Percentiles rank a stretch among this genome's conserved stretches.
These are phyloP conservation scores for Gossypium rotundifolium DNA, from an alignment of 345 rosid species.

Conservation along the genomic window DNA sequence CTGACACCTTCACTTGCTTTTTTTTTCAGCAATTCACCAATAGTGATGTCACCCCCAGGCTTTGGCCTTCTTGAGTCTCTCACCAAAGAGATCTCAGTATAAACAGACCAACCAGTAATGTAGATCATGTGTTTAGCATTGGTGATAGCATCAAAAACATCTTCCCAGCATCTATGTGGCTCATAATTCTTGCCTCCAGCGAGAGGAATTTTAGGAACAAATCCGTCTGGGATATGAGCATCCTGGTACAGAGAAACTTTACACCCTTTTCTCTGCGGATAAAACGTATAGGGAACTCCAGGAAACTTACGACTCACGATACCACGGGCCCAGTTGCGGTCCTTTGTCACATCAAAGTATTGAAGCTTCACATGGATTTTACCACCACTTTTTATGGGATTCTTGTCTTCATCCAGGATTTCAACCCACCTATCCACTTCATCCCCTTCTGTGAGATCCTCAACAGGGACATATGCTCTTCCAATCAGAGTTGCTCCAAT, in stretches of 20 bases:
- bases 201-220: constrained; percentile 82
- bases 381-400: constrained; percentile 52
- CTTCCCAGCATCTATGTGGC: constrained; percentile 98
- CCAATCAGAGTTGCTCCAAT: constrained; percentile 90
- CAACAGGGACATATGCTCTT: constrained; percentile 74
- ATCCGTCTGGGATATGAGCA: constrained; percentile 82
- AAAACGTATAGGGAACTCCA: constrained; percentile 92
- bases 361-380: constrained; percentile 91
- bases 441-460: constrained; percentile 62
- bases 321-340: constrained; percentile 62
- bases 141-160: constrained; percentile 77
- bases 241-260: constrained; percentile 90
- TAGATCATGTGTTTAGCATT: constrained; percentile 85
- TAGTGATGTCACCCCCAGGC: constrained; percentile 74
- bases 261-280: constrained; percentile 77
- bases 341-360: constrained; percentile 64
- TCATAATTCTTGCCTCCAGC: constrained; percentile 79
- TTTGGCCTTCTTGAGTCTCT: constrained; percentile 94
- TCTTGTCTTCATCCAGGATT: constrained; percentile 57
- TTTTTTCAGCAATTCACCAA: constrained; percentile 88
- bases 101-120: constrained; percentile 99
- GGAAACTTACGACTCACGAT: constrained; percentile 67
- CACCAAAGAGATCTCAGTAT: constrained; percentile 72
- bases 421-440: constrained; percentile 91
- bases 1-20: constrained; percentile 90